phyloP scores from a whole-genome alignment of 2,329 filamentous ascomycete species.

The Fusarium sp. region DNA sequence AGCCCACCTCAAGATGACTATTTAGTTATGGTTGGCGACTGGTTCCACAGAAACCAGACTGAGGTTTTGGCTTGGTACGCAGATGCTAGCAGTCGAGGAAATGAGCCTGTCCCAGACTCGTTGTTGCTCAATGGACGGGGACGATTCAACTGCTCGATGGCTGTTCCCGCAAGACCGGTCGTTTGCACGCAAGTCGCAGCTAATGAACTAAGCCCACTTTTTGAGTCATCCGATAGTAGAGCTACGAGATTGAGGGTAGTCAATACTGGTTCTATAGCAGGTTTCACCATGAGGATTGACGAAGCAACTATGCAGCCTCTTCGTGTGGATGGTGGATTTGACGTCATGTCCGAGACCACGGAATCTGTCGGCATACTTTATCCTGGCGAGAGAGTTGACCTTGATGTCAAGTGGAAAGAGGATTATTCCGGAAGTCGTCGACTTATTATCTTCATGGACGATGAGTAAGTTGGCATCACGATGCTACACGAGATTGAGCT shows the following conservation, averaged over 20 bases:
- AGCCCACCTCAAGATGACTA: neutral
- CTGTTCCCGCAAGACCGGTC: neutral
- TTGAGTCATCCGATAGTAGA: rapidly evolving
- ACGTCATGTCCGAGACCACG: rapidly evolving
- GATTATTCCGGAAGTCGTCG: rapidly evolving
- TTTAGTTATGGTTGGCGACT: neutral
- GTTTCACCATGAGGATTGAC: neutral
- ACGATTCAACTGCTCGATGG: slow-evolving; percentile 14
- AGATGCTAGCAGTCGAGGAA: slow-evolving; percentile 15
- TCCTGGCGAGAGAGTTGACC: slow-evolving; percentile 12
- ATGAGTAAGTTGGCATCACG: neutral
- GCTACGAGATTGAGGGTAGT: neutral
- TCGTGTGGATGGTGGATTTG: neutral
- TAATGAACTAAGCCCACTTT: neutral
- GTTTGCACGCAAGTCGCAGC: neutral
- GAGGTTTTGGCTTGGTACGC: slow-evolving; percentile 14
- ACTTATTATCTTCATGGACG: slow-evolving; percentile 1
- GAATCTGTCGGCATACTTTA: neutral
- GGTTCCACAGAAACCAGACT: slow-evolving; percentile 1
- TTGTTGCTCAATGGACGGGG: neutral
- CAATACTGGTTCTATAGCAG: slow-evolving; percentile 9
- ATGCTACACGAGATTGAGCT: rapidly evolving
- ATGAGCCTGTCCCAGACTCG: slow-evolving; percentile 21
- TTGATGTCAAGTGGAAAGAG: neutral
- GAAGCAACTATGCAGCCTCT: neutral